phyloP scores from a whole-genome alignment of 345 rosid genomes.

The Kernera saxatilis region DNA sequence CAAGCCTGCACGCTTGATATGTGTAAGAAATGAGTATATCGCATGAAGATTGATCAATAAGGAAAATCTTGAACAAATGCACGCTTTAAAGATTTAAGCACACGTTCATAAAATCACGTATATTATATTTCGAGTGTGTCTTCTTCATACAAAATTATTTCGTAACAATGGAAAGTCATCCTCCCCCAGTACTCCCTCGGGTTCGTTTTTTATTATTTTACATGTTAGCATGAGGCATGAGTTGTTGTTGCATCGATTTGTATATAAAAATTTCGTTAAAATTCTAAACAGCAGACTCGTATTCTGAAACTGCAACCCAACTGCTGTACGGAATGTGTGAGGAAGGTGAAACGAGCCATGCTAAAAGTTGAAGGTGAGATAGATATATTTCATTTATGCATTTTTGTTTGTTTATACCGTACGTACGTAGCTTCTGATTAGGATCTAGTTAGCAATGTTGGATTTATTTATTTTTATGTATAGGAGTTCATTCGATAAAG shows the following conservation, averaged over 20 bases:
- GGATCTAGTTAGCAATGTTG: not conserved
- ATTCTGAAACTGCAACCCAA: slow-evolving; percentile 2
- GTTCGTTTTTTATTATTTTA: not conserved
- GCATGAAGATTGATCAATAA: not conserved
- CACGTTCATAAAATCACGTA: no score
- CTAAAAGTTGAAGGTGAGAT: slow-evolving; percentile 7
- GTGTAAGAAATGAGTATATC: not conserved
- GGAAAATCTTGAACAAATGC: not conserved
- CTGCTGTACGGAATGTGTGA: not conserved
- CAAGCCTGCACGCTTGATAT: slow-evolving; percentile 5
- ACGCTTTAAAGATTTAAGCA: not conserved
- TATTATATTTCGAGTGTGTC: no score
- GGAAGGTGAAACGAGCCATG: slow-evolving; percentile 11
- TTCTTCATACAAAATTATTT: not conserved
- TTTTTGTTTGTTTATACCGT: not conserved
- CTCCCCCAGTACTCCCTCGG: not conserved
- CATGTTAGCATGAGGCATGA: not conserved
- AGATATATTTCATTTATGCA: not conserved
- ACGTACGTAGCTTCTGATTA: no score
- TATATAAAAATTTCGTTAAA: not conserved
- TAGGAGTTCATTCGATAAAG: slow-evolving; percentile 9
- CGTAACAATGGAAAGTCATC: not conserved
- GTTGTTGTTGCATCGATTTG: not conserved
- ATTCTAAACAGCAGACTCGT: not conserved
- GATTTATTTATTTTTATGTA: not conserved